Evolutionary conservation across 179 eudicot genomes (phyloP).

Genomic region (Amaranthus tricolor): DNA sequence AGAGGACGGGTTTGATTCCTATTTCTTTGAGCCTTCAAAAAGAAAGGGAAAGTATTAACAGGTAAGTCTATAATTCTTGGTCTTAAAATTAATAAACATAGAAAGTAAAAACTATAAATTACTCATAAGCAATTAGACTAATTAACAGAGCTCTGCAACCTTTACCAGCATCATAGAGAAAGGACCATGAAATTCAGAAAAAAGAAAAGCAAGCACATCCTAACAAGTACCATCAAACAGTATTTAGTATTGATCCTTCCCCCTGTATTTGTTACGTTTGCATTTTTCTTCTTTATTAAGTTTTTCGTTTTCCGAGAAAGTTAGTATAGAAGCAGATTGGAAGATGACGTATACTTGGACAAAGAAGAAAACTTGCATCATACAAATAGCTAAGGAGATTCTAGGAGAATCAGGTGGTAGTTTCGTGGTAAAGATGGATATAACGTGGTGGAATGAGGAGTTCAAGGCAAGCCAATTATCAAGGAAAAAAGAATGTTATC

Average conservation of each 20-base stretch:
- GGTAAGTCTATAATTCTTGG: constrained; percentile 7
- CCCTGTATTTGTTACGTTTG: too few species aligned
- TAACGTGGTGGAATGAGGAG: too few species aligned
- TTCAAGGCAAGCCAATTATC: too few species aligned
- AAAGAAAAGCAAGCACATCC: neutral
- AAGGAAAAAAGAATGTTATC: too few species aligned
- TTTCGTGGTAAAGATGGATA: too few species aligned
- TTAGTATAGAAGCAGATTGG: too few species aligned
- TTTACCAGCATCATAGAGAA: neutral
- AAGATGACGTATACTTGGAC: too few species aligned
- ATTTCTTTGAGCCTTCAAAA: constrained; percentile 51
- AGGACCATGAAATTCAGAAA: neutral
- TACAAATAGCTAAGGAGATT: too few species aligned
- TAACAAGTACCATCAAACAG: neutral
- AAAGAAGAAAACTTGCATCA: too few species aligned
- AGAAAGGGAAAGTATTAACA: constrained; percentile 10
- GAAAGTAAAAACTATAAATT: neutral
- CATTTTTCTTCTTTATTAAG: too few species aligned
- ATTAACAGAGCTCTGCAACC: neutral
- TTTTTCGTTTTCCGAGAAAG: too few species aligned
- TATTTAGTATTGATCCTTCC: neutral
- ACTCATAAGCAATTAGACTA: neutral
- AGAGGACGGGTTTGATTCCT: constrained; percentile 64
- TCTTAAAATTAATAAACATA: constrained; percentile 1
- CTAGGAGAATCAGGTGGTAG: too few species aligned